These are phyloP conservation scores for Aspergillus clavatus DNA, from an alignment of 2,329 filamentous ascomycete genomes.

Conservation along the genomic window DNA sequence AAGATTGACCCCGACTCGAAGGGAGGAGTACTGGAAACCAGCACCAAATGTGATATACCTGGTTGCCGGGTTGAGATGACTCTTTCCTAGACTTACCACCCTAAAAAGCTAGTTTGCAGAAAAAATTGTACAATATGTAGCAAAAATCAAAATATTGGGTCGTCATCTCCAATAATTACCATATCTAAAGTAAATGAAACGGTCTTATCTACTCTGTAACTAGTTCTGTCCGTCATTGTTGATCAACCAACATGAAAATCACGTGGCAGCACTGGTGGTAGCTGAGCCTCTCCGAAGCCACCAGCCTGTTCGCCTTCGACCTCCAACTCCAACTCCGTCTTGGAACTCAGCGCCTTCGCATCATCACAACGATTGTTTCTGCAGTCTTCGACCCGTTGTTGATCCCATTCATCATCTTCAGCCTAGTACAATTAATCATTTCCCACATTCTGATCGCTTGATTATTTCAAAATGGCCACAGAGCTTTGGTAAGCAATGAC, in stretches of 20 bases:
- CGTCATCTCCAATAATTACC: too few species aligned
- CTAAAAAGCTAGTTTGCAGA: not conserved
- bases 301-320: conserved; percentile 35
- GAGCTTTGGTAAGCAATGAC: conserved; percentile 72
- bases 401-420: conserved; percentile 14
- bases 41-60: conserved; percentile 35
- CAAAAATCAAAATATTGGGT: too few species aligned
- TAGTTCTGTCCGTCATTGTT: not conserved
- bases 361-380: conserved; percentile 24
- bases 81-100: not conserved
- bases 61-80: conserved; percentile 23
- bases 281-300: conserved; percentile 24
- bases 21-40: conserved; percentile 12
- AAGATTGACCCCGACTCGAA: conserved; percentile 5
- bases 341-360: conserved; percentile 24
- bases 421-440: conserved; percentile 9
- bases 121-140: not conserved
- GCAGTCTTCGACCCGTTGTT: conserved; percentile 19
- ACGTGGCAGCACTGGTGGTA: conserved; percentile 29
- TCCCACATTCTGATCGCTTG: conserved; percentile 15
- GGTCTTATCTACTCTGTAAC: too few species aligned
- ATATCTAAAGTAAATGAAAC: too few species aligned
- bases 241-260: conserved; percentile 23
- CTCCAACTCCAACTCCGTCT: conserved; percentile 27
- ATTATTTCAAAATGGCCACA: conserved; percentile 60